These are phyloP conservation scores for Zostera marina DNA, from an alignment of 116 monocot species.

Conservation along the genomic window DNA sequence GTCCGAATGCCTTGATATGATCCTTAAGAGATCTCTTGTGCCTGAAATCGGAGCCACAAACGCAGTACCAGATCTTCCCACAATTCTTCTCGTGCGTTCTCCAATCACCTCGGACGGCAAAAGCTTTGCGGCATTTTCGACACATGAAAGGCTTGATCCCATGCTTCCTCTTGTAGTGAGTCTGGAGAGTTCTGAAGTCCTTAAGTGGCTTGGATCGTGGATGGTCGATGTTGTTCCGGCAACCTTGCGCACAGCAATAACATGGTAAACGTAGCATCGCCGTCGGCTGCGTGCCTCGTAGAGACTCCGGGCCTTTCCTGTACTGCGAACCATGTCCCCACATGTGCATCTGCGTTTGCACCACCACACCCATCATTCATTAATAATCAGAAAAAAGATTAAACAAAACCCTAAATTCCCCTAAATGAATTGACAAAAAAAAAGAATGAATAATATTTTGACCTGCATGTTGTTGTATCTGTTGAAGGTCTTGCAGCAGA, in stretches of 20 bases:
- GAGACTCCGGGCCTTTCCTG: constrained; percentile 66
- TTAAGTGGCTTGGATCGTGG: constrained; percentile 77
- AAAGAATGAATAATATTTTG: background rate
- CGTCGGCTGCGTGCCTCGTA: constrained; percentile 71
- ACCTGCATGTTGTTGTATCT: constrained; percentile 94
- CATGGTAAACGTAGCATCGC: constrained; percentile 83
- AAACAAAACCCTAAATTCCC: background rate
- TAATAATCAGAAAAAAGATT: background rate
- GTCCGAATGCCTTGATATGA: constrained; percentile 71
- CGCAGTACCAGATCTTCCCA: constrained; percentile 82
- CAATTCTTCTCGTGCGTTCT: constrained; percentile 96
- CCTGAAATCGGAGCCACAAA: constrained; percentile 83
- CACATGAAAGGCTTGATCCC: constrained; percentile 82
- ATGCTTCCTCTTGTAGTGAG: constrained; percentile 88
- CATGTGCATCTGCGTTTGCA: constrained; percentile 66
- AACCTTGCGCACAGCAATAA: constrained; percentile 79
- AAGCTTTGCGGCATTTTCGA: constrained; percentile 73
- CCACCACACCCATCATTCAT: no score
- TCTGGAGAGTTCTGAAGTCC: constrained; percentile 86
- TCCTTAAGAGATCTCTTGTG: constrained; percentile 88
- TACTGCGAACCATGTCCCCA: constrained; percentile 95
- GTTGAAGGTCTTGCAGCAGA: constrained; percentile 77
- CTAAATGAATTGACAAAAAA: background rate
- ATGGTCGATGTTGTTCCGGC: constrained; percentile 90
- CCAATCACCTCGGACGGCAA: constrained; percentile 88